phyloP scores from a whole-genome alignment of 2,329 filamentous ascomycete genomes.

The Aspergillus novofumigatus region DNA sequence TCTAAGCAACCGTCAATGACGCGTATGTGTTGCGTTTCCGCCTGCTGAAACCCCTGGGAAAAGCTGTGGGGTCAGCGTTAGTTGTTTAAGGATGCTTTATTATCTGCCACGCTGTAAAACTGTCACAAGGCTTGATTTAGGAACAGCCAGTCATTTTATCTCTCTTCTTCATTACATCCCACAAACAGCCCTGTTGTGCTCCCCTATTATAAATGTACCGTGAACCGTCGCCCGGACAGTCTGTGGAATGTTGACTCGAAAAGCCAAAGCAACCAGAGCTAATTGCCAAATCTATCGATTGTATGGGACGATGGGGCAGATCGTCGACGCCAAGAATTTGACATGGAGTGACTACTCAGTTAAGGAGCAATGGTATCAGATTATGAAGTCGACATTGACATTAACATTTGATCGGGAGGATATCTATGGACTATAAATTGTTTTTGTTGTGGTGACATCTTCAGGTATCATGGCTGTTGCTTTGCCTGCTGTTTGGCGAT shows the following conservation, averaged over 20 bases:
- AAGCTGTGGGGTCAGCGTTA: not conserved
- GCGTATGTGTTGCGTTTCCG: not conserved
- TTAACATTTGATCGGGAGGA: not conserved
- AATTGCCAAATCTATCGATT: not conserved
- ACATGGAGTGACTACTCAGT: not conserved
- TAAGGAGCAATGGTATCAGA: not conserved
- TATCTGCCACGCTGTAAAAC: not conserved
- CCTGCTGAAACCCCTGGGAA: not conserved
- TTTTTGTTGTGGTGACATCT: not conserved
- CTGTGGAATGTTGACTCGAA: not conserved
- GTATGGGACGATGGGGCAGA: not conserved
- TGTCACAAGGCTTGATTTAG: not conserved
- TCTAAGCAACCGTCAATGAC: not conserved
- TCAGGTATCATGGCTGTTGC: not conserved
- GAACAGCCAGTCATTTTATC: not conserved
- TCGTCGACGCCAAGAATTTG: not conserved
- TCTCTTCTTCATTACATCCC: not conserved
- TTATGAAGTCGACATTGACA: not conserved
- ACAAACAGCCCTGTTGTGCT: not conserved
- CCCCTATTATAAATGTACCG: not conserved
- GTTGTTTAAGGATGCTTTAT: not conserved
- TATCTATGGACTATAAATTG: not conserved
- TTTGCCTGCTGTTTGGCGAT: constrained; percentile 40
- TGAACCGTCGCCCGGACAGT: not conserved
- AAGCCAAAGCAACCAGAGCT: not conserved